Base-by-base conservation (phyloP, 2,329 filamentous ascomycete genomes). In the Hymenoscyphus occultus region DNA sequence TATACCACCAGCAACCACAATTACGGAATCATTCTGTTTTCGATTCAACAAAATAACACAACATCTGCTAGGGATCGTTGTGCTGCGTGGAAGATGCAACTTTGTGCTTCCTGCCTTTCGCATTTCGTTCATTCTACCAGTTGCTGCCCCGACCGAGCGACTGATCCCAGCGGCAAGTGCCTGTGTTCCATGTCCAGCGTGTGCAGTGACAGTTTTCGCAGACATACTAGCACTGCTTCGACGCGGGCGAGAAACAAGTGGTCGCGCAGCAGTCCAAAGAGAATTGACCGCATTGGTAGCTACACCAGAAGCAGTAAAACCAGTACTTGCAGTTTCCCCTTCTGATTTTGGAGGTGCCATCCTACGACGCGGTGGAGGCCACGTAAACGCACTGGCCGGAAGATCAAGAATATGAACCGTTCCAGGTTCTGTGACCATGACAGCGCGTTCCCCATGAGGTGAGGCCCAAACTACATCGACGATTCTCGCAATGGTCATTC, bases 391-490 rank as follows among this genome's bases (percentile, higher is more conserved):
- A 68, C 87, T 90, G 57, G 86, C 83, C 9, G 93, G 92, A 77
- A 98, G 86, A 70, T 97, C 91, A 69, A 97, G 89, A 56, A 98
- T 85, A 78, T 99, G 95, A 12, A 97, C 88, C 9, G 95, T 99
- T n/a, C 94, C 93, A 71, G 93, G 91, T 73, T 96, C 92, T 0
- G 95, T 98, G 32, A 97, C 87, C 79, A 99, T 88, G 1, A 93
- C 94, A 48, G 96, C 80, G 65, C 91, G 89, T 74, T 96, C 91
- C 28, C 91, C 92, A 64, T 89, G 88, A 3, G 91, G 91, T 63
- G 86, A 84, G 1, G 90, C 90, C 95, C 95, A 99, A 2, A 88
- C 87, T 54, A 97, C 91, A 73, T 97, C 94, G 28, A 97, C 86
- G 63, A 98, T 92, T 62, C 91, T 90, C 2, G 95, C 92, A 59